Evolutionary conservation across 805 yeast species (phyloP), one percentile per base, ranked within the genome.

Genomic region (Kluyveromyces siamensis): DNA sequence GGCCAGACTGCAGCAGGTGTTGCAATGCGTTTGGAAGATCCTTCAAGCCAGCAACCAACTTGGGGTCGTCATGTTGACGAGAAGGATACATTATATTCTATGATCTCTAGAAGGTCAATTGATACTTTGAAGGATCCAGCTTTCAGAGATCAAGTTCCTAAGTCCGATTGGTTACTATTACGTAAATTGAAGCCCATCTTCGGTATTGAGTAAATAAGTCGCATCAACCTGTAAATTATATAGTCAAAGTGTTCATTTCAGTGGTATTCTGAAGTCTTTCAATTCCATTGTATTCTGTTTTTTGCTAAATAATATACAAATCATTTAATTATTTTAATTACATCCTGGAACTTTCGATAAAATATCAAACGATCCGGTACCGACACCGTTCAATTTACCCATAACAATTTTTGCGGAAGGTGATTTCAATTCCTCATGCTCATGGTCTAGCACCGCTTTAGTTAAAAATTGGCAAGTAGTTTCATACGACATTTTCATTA

Each of bases 41-140:
- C 96, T 55, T 85, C 96, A 41, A 76, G 85, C 50, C 91, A 87
- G 55, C 96, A 89, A 72, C 98, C 99, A 48, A 83, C 87, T 13
- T 93, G 98, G 98, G 99, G 99, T 54, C 87, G 99, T 74, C 99
- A 93, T 65, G 95, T 93, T 58, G 96, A 89, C 68, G 99, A 93
- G 71, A 73, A 80, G 50, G 99, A 93, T 68, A 76, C 79, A 42
- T 74, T 93, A 64, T 93, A 90, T 71, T 91, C 99, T n/a, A 75
- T 85, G 72, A 79, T 93, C 55, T 66, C 93, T 11, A 82, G 99
- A 75, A 86, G 76, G 69, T 86, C 96, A 36, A 90, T 93, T 58
- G 97, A 93, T 67, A 86, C 96, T n/a, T 80, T 93, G 76, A 93
- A 93, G 73, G 99, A 93, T 62, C 95, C 96, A 40, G 97, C 98